Evolutionary conservation across 2,329 filamentous ascomycete species (phyloP), one percentile per base, ranked within the genome.

Genomic region (Xylariaceae sp.): DNA sequence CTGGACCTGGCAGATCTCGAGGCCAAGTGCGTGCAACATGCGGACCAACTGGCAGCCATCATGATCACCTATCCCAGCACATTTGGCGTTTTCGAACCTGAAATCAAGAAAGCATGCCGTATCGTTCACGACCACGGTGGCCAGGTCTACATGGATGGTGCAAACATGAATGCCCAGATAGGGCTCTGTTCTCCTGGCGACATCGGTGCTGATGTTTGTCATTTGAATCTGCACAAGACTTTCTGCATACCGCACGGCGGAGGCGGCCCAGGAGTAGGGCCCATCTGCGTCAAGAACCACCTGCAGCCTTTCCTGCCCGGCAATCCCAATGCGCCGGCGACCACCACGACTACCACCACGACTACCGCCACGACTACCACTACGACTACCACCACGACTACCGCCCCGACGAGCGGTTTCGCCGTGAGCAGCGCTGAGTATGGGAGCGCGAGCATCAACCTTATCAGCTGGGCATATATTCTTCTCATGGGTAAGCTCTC

Each of bases 161-260:
- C 90, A 45, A 96, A 96, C 67, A 92, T 95, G 87, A 96, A 95
- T 56, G 90, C 90, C 13, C 90, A 96, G 61, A 95, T 96, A 44
- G 90, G 90, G 10, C 74, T 96, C 9, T 94, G 87, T 67, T 94
- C 87, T 1, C 90, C 90, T 2, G 90, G 90, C 24, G 88, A 93
- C 58, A 94, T 96, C 46, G 90, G 90, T 14, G 90, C 90, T 19
- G 90, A 96, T 57, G 89, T 95, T 24, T 96, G 90, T 72, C 90
- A 95, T 66, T 70, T 96, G 39, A 96, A 96, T 63, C 73, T 96
- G 26, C 90, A 96, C 76, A 96, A 96, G 75, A 96, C 90, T 3
- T 96, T 96, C 70, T 96, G 90, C 58, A 96, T 96, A 52, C 90
- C 90, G 29, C 90, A 96, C 61, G 90, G 90, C 35, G 90, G 90